Evolutionary conservation across 345 rosid species (phyloP).

Genomic region (Mangifera indica): DNA sequence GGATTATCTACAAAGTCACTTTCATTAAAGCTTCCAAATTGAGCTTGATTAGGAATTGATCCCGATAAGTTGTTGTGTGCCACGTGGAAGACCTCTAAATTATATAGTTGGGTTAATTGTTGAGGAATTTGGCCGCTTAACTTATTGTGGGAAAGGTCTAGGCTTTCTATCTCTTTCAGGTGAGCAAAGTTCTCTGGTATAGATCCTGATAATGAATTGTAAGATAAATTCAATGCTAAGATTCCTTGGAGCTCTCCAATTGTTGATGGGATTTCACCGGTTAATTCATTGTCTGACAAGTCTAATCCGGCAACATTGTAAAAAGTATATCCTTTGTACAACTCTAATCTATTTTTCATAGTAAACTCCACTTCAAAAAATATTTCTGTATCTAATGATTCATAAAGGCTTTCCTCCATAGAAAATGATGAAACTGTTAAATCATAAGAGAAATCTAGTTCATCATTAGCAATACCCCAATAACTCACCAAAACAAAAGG

Average conservation of each 20-base stretch:
- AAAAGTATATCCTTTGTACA: slow-evolving; percentile 17
- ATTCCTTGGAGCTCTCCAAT: slow-evolving; percentile 22
- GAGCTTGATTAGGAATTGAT: background rate
- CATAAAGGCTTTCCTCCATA: no score
- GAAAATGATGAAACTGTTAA: no score
- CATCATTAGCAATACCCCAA: no score
- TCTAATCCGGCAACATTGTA: slow-evolving; percentile 19
- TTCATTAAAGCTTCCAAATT: background rate
- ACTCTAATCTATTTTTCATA: slow-evolving; percentile 26
- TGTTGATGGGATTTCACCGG: slow-evolving; percentile 19
- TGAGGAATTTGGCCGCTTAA: slow-evolving; percentile 23
- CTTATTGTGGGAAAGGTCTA: slow-evolving; percentile 4
- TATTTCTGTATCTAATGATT: no score
- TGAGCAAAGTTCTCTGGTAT: slow-evolving; percentile 25
- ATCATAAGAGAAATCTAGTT: no score
- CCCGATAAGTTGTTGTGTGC: background rate
- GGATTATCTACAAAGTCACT: background rate
- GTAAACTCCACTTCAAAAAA: slow-evolving; percentile 9
- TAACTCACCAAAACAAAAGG: accelerated
- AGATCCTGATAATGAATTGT: slow-evolving; percentile 6
- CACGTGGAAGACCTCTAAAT: background rate
- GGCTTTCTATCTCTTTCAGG: background rate
- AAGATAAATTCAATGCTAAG: slow-evolving; percentile 24
- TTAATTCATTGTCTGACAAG: slow-evolving; percentile 28
- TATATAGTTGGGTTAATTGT: background rate